These are phyloP conservation scores for Paracorniculantispora psalliotae DNA, from an alignment of 2,329 filamentous ascomycete genomes.

Conservation along the genomic window DNA sequence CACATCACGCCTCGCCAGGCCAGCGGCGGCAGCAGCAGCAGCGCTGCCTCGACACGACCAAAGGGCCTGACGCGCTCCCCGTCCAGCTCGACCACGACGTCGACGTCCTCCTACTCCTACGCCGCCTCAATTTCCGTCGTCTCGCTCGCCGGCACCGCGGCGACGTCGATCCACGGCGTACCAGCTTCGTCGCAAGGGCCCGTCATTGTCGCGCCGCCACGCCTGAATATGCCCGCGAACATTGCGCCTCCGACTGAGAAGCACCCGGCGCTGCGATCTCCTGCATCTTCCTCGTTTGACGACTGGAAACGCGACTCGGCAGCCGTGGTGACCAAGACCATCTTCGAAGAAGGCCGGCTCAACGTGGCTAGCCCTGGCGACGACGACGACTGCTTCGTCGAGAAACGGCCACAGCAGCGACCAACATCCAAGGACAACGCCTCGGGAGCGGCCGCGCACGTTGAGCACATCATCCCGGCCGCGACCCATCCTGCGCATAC, in stretches of 20 bases:
- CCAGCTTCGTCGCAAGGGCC: slow-evolving; percentile 17
- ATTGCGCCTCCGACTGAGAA: slow-evolving; percentile 45
- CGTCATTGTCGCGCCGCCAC: slow-evolving; percentile 26
- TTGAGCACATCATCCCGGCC: not conserved
- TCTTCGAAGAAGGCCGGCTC: slow-evolving; percentile 27
- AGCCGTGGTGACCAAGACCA: slow-evolving; percentile 35
- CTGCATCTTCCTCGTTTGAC: slow-evolving; percentile 26
- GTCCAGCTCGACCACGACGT: slow-evolving; percentile 21
- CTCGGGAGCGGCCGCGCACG: not conserved
- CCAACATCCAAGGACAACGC: not conserved
- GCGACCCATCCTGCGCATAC: not conserved
- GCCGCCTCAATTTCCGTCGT: slow-evolving; percentile 13
- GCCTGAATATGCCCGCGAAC: slow-evolving; percentile 21
- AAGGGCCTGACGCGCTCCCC: slow-evolving; percentile 13
- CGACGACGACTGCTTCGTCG: slow-evolving; percentile 5
- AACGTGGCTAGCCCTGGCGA: slow-evolving; percentile 20
- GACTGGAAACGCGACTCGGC: slow-evolving; percentile 52
- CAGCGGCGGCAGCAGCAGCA: slow-evolving; percentile 24
- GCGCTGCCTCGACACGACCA: slow-evolving; percentile 18
- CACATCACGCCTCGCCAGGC: slow-evolving; percentile 43
- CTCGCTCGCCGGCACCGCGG: slow-evolving; percentile 13
- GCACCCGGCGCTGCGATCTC: slow-evolving; percentile 46
- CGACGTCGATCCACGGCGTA: slow-evolving; percentile 5
- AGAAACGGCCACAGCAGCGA: not conserved
- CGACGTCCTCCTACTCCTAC: slow-evolving; percentile 21